These are phyloP conservation scores for Plantago major DNA, from an alignment of 257 asterid species.

Conservation along the genomic window DNA sequence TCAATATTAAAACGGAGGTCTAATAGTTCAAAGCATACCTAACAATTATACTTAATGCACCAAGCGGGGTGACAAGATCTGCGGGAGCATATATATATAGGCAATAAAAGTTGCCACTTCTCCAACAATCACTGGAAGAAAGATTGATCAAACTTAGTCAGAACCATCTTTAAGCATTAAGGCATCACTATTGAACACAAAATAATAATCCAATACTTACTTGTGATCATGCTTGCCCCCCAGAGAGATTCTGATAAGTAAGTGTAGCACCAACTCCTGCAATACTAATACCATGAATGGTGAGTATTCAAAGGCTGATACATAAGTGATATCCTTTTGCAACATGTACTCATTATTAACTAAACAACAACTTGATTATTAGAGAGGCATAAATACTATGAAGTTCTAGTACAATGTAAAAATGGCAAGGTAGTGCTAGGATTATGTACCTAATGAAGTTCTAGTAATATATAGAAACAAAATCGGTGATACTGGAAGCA, in stretches of 20 bases:
- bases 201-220: slow-evolving; percentile 37
- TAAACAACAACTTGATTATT: too few species aligned
- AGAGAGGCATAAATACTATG: too few species aligned
- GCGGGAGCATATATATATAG: slow-evolving; percentile 91
- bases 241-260: slow-evolving; percentile 85
- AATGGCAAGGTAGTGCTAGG: too few species aligned
- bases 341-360: too few species aligned
- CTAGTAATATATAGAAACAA: neutral
- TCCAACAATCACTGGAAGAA: slow-evolving; percentile 67
- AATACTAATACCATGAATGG: too few species aligned
- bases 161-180: too few species aligned
- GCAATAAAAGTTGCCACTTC: slow-evolving; percentile 83
- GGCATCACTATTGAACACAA: neutral
- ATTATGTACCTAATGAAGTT: neutral
- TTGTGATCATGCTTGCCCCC: slow-evolving; percentile 92
- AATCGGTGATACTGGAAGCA: neutral
- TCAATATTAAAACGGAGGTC: slow-evolving; percentile 10
- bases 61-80: slow-evolving; percentile 89
- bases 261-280: slow-evolving; percentile 78
- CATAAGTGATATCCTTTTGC: too few species aligned
- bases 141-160: slow-evolving; percentile 17
- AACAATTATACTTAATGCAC: slow-evolving; percentile 82
- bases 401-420: too few species aligned
- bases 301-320: too few species aligned
- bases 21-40: slow-evolving; percentile 39